Percentiles rank a stretch among this genome's conserved stretches.
These are phyloP conservation scores for Sequoiadendron giganteum DNA, from an alignment of 75 land plant species.

Conservation along the genomic window DNA sequence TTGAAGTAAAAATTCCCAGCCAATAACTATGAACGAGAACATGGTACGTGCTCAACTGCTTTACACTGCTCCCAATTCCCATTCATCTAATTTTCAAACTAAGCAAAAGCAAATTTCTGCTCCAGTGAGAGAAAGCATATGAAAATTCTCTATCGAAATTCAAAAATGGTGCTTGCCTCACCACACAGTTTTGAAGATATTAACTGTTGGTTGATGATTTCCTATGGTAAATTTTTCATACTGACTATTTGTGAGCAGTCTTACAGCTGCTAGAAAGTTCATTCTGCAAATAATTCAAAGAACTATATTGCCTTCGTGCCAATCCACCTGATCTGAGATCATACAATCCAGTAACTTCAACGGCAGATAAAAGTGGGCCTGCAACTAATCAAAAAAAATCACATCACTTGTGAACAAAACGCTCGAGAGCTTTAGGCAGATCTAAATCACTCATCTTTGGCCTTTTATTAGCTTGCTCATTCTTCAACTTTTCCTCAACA, in stretches of 20 bases:
- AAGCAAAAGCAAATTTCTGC: neutral
- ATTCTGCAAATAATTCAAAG: neutral
- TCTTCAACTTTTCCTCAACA: slow-evolving; percentile 42
- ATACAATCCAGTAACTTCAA: neutral
- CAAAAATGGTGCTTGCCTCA: neutral
- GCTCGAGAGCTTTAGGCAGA: slow-evolving; percentile 63
- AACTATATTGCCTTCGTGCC: neutral
- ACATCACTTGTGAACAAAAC: slow-evolving; percentile 41
- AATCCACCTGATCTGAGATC: neutral
- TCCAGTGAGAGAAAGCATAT: neutral
- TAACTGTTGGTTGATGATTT: neutral
- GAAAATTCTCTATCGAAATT: neutral
- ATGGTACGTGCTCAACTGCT: neutral
- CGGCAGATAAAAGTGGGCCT: neutral
- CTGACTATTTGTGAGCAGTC: neutral
- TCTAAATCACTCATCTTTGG: slow-evolving; percentile 23
- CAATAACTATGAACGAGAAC: neutral
- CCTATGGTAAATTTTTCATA: neutral
- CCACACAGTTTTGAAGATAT: neutral
- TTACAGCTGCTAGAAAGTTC: neutral
- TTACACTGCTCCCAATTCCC: neutral
- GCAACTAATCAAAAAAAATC: neutral
- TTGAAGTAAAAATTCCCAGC: neutral
- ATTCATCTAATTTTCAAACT: neutral
- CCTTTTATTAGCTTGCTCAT: slow-evolving; percentile 38